Evolutionary conservation across 768 basidiomycete species (phyloP), one percentile per base, ranked within the genome.

Genomic region (Amanita phalloides): DNA sequence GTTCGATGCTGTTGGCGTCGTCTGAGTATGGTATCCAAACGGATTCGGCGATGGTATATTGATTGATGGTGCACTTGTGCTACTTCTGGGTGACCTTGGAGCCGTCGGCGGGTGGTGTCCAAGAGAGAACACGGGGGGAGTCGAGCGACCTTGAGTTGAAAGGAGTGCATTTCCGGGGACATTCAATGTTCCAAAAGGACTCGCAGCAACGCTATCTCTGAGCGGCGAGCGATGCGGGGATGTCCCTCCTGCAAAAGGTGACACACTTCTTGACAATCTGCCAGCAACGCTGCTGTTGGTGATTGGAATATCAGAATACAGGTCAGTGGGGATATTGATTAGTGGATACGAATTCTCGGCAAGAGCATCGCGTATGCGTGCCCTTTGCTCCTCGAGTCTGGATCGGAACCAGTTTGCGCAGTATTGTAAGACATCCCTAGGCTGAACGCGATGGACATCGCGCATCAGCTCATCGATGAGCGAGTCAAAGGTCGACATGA

Each of bases 341-440:
- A 75, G 65, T 7, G 80, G 74, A 51, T 70, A 66, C 37, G 73
- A 66, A 45, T 77, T 77, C 46, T 74, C 77, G 1, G 77, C 65
- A 25, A 86, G 74, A 32, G 76, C 65, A 69, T 88, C 81, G 57
- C 90, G 76, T 21, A 78, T 80, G 56, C 84, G 78, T 41, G 79
- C 75, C 51, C 91, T 77, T 62, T 94, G 91, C 62, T 91, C 87
- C 57, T 91, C 86, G 46, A 94, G 74, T 51, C 89, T 80, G 55
- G 78, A 76, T 64, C 93, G 88, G 68, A 98, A 97, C 93, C 93
- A 98, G 61, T 84, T 91, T 44, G 94, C 83, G 61, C 86, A 90
- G 67, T 86, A 92, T 68, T 97, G 95, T 43, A 96, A 82, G 3
- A 85, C 81, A 62, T 98, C 95, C 60, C 79, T 82, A 20, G 95